Conservation (phyloP, 495 filamentous ascomycete genomes). For the Amorphotheca resinae region DNA sequence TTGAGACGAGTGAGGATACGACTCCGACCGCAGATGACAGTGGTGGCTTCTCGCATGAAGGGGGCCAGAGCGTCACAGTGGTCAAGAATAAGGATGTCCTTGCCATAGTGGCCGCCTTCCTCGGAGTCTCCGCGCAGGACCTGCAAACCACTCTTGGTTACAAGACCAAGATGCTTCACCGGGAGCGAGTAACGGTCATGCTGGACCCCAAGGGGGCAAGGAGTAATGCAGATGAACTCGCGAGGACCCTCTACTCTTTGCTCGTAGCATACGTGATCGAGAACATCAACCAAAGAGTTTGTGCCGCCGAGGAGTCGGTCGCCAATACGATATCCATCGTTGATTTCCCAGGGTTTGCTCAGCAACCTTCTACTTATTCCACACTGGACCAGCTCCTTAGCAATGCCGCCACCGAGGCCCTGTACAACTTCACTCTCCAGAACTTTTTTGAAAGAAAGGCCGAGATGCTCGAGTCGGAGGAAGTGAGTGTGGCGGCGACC, state of each 20-base stretch:
- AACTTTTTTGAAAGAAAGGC: conserved; percentile 92
- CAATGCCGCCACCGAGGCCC: conserved; percentile 81
- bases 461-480: conserved; percentile 83
- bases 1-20: conserved; percentile 66
- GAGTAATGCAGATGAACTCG: conserved; percentile 84
- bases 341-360: conserved; percentile 92
- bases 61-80: conserved; percentile 68
- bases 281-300: conserved; percentile 78
- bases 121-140: conserved; percentile 67
- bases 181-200: conserved; percentile 95
- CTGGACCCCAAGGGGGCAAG: conserved; percentile 84
- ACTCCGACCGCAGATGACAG: conserved; percentile 74
- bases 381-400: conserved; percentile 85
- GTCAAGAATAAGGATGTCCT: conserved; percentile 92
- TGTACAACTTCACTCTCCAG: conserved; percentile 88
- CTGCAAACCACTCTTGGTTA: conserved; percentile 83
- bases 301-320: conserved; percentile 76
- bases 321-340: conserved; percentile 88
- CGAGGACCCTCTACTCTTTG: conserved; percentile 88
- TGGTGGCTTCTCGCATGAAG: conserved; percentile 91
- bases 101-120: conserved; percentile 75
- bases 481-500: conserved; percentile 75
- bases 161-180: conserved; percentile 87
- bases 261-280: conserved; percentile 90
- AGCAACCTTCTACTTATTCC: conserved; percentile 68